Percentiles rank a stretch among this genome's conserved stretches.
phyloP scores from a whole-genome alignment of 2,329 filamentous ascomycete species.

The Aspergillus fijiensis region DNA sequence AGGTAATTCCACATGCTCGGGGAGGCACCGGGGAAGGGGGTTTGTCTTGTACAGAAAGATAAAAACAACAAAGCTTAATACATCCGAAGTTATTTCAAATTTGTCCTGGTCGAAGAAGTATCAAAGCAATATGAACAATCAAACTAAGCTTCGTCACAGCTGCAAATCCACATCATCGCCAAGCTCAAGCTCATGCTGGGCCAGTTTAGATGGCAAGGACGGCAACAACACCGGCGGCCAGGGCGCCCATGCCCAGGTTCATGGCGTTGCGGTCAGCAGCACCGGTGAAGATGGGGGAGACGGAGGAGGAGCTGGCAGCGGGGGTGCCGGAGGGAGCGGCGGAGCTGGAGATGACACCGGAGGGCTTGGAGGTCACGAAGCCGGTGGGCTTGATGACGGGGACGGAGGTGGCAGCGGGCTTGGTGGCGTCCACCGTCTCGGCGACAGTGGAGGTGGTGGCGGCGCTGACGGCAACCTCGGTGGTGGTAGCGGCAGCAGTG shows the following conservation, averaged over 20 bases:
- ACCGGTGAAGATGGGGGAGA: constrained; percentile 28
- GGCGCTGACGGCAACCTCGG: constrained; percentile 12
- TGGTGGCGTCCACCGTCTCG: constrained; percentile 12
- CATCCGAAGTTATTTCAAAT: neutral
- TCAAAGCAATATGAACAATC: neutral
- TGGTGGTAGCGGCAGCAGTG: constrained; percentile 8
- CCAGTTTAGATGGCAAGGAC: constrained; percentile 36
- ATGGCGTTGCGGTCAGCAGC: constrained; percentile 35
- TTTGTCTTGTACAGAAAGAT: neutral
- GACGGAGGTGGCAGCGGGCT: constrained; percentile 13
- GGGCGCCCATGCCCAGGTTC: constrained; percentile 38
- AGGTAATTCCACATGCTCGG: neutral
- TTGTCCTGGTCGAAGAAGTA: neutral
- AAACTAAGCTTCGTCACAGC: neutral
- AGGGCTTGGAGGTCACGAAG: constrained; percentile 10
- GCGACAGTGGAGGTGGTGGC: constrained; percentile 14
- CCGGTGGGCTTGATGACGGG: constrained; percentile 16
- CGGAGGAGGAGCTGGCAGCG: constrained; percentile 13
- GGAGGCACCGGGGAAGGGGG: neutral
- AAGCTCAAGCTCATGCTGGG: no score
- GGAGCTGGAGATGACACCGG: constrained; percentile 13
- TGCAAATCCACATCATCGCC: neutral
- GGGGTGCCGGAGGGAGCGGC: constrained; percentile 14
- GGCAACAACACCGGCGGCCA: constrained; percentile 36
- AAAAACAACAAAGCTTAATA: neutral